phyloP scores from a whole-genome alignment of 495 filamentous ascomycete genomes.

The Podospora australis region DNA sequence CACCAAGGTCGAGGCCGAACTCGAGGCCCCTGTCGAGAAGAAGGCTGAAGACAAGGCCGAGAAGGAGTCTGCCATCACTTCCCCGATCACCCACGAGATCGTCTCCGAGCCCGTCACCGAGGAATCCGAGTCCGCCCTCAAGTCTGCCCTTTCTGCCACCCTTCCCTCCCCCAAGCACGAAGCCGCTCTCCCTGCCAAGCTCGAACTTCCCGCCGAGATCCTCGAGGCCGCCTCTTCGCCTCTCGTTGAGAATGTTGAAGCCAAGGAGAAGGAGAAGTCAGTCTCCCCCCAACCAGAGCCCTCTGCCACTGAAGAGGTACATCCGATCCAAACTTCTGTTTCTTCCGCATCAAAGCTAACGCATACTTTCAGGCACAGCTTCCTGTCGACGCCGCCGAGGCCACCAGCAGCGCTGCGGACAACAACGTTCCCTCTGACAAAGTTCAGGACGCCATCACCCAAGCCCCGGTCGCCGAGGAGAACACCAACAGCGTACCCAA shows the following conservation, averaged over 20 bases:
- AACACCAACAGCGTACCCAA: conserved; percentile 12
- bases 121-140: not conserved
- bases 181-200: conserved; percentile 8
- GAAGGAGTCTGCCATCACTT: not conserved
- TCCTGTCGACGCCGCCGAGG: not conserved
- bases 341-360: too few relatives aligned
- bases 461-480: conserved; percentile 6
- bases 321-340: conserved; percentile 1
- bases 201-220: conserved; percentile 3
- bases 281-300: conserved; percentile 1
- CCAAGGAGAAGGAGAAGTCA: conserved; percentile 5
- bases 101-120: conserved; percentile 1
- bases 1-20: not conserved
- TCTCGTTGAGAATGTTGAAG: conserved; percentile 1
- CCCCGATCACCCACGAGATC: not conserved
- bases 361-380: not conserved
- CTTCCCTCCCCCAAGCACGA: conserved; percentile 3
- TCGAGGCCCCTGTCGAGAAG: not conserved
- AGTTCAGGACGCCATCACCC: conserved; percentile 14
- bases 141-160: not conserved
- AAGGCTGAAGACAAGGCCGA: not conserved
- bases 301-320: conserved; percentile 3
- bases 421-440: conserved; percentile 5
- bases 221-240: conserved; percentile 6
- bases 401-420: too few relatives aligned